A percentile compares a stretch with the other conserved stretches of the same genome.
These are phyloP conservation scores for Bipolaris victoriae DNA, from an alignment of 2,329 filamentous ascomycete species.

Conservation along the genomic window DNA sequence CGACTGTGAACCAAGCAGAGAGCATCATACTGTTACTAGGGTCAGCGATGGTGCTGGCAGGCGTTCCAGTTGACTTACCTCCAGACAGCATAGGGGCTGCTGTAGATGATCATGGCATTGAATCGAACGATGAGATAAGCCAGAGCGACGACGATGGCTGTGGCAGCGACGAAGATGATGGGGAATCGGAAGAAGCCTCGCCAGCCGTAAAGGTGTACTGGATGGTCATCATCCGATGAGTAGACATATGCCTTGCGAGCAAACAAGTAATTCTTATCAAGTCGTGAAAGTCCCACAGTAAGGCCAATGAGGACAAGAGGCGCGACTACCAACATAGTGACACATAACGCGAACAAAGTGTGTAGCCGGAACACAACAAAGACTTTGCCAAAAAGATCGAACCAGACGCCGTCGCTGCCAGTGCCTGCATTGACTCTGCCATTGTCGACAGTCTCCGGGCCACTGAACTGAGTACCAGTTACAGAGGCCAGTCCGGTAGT, in stretches of 20 bases:
- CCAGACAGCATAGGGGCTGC: slow-evolving; percentile 87
- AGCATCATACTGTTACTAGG: slow-evolving; percentile 69
- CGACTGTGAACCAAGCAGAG: slow-evolving; percentile 76
- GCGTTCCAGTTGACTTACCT: slow-evolving; percentile 35
- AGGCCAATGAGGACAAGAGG: slow-evolving; percentile 75
- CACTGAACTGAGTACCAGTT: slow-evolving; percentile 69
- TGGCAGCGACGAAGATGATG: slow-evolving; percentile 72
- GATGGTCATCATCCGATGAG: slow-evolving; percentile 63
- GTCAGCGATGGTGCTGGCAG: slow-evolving; percentile 6
- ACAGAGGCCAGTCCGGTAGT: slow-evolving; percentile 73
- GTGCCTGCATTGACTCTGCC: slow-evolving; percentile 70
- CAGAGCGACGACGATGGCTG: slow-evolving; percentile 71
- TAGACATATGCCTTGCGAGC: slow-evolving; percentile 68
- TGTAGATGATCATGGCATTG: slow-evolving; percentile 91
- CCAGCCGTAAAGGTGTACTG: slow-evolving; percentile 73
- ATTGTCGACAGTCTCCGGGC: slow-evolving; percentile 59
- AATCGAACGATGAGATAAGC: slow-evolving; percentile 79
- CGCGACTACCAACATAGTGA: slow-evolving; percentile 79
- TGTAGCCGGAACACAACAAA: slow-evolving; percentile 81
- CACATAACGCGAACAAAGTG: slow-evolving; percentile 85
- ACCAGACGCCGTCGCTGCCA: slow-evolving; percentile 81
- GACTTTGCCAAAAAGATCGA: slow-evolving; percentile 82
- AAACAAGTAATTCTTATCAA: slow-evolving; percentile 90
- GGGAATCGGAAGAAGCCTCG: slow-evolving; percentile 86
- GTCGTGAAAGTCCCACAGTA: slow-evolving; percentile 69